phyloP scores from a whole-genome alignment of 176 grass and related monocot genomes.

The Phragmites australis region DNA sequence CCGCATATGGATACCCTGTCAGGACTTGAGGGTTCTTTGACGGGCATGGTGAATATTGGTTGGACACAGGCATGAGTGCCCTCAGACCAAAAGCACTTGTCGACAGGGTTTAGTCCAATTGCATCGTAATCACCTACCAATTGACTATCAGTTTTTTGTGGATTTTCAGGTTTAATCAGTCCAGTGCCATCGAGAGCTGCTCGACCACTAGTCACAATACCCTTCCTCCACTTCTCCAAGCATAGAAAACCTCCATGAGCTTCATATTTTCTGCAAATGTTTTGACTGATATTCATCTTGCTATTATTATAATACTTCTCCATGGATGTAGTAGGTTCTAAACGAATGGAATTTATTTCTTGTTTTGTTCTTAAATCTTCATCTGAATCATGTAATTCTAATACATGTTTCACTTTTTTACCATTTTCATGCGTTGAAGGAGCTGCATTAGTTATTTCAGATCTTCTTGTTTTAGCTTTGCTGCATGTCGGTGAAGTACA shows the following conservation, averaged over 20 bases:
- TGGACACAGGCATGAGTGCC: constrained; percentile 6
- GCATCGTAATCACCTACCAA: constrained; percentile 5
- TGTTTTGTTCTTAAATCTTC: constrained; percentile 37
- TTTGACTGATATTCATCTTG: not conserved
- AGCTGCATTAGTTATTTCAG: not conserved
- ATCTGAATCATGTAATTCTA: constrained; percentile 25
- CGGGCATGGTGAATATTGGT: constrained; percentile 1
- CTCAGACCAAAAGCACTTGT: not conserved
- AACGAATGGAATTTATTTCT: constrained; percentile 15
- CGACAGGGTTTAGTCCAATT: constrained; percentile 12
- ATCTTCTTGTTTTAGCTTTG: constrained; percentile 5
- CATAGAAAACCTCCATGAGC: constrained; percentile 31
- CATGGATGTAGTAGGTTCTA: not conserved
- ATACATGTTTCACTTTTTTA: not conserved
- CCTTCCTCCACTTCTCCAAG: constrained; percentile 45
- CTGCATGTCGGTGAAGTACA: not conserved
- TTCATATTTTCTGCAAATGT: constrained; percentile 16
- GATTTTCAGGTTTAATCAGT: constrained; percentile 18
- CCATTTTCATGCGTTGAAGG: constrained; percentile 11
- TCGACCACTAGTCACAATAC: not conserved
- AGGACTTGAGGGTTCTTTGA: constrained; percentile 1
- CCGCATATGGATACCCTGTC: not conserved
- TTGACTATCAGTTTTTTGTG: not conserved
- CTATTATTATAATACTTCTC: not conserved
- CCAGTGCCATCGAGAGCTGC: constrained; percentile 29